A percentile compares a stretch with the other conserved stretches of the same genome.
Conservation (phyloP, 2,329 filamentous ascomycete genomes). For the Albifimbria verrucaria region DNA sequence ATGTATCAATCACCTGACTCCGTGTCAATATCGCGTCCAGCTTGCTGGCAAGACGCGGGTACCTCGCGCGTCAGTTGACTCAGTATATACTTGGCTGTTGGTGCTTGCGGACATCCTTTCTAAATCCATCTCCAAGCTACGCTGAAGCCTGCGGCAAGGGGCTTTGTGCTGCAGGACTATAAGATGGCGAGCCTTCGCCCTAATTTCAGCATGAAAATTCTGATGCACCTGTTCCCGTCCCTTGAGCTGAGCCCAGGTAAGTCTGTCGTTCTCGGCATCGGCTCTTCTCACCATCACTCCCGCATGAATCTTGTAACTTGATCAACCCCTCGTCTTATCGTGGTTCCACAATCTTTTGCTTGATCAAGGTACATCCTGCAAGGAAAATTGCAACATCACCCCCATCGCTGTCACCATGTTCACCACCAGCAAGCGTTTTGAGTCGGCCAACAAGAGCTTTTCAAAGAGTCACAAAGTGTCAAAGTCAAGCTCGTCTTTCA, state of each 20-base stretch:
- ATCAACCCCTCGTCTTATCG: no score
- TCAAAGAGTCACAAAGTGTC: constrained; percentile 48
- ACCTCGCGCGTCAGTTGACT: background rate
- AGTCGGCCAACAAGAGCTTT: constrained; percentile 47
- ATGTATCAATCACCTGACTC: background rate
- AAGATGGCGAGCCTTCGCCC: background rate
- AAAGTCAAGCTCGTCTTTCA: constrained; percentile 53
- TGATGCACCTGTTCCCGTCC: background rate
- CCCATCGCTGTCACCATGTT: constrained; percentile 42
- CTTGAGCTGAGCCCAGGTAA: background rate
- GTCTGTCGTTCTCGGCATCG: background rate
- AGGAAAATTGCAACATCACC: no score
- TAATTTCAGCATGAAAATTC: background rate
- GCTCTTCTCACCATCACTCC: background rate
- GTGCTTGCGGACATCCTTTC: background rate
- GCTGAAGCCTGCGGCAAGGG: background rate
- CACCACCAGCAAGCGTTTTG: constrained; percentile 36
- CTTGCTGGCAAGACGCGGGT: background rate
- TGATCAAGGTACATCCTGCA: background rate
- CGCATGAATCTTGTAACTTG: background rate
- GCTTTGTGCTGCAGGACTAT: background rate
- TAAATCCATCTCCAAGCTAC: background rate
- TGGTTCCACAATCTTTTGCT: no score
- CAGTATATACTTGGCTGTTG: background rate
- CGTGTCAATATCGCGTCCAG: background rate